These are phyloP conservation scores for Aspergillus tamarii DNA, from an alignment of 2,329 filamentous ascomycete species.

Conservation along the genomic window DNA sequence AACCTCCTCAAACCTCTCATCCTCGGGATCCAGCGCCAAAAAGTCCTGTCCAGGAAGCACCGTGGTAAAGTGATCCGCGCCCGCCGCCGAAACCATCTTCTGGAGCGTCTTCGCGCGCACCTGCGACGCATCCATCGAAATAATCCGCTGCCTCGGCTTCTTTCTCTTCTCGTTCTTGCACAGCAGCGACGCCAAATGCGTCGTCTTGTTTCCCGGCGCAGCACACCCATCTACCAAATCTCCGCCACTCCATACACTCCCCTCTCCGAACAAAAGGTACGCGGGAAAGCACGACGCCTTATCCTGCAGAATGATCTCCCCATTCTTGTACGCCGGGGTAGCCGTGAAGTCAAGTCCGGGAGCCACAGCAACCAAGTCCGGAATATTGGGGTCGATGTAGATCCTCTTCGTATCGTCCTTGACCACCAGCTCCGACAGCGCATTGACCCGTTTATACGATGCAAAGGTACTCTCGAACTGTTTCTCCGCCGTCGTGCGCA, in stretches of 20 bases:
- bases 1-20: conserved; percentile 68
- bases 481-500: conserved; percentile 70
- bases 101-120: conserved; percentile 72
- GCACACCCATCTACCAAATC: conserved; percentile 91
- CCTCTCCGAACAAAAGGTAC: conserved; percentile 69
- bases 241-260: conserved; percentile 59
- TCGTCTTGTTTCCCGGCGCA: conserved; percentile 96
- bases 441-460: conserved; percentile 60
- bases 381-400: conserved; percentile 75
- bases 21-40: conserved; percentile 69
- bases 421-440: conserved; percentile 60
- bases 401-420: conserved; percentile 36
- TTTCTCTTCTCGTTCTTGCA: conserved; percentile 31
- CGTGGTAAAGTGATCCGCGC: conserved; percentile 66
- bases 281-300: conserved; percentile 97
- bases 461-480: conserved; percentile 77
- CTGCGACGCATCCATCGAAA: conserved; percentile 44
- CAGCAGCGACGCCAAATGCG: conserved; percentile 81
- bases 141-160: conserved; percentile 52
- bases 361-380: conserved; percentile 79
- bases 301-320: conserved; percentile 87
- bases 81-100: conserved; percentile 82
- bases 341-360: conserved; percentile 72
- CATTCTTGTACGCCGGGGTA: conserved; percentile 71
- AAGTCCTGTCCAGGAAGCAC: conserved; percentile 82